A percentile compares a stretch with the other conserved stretches of the same genome.
These are phyloP conservation scores for Fusarium torreyae DNA, from an alignment of 2,329 filamentous ascomycete genomes.

Conservation along the genomic window DNA sequence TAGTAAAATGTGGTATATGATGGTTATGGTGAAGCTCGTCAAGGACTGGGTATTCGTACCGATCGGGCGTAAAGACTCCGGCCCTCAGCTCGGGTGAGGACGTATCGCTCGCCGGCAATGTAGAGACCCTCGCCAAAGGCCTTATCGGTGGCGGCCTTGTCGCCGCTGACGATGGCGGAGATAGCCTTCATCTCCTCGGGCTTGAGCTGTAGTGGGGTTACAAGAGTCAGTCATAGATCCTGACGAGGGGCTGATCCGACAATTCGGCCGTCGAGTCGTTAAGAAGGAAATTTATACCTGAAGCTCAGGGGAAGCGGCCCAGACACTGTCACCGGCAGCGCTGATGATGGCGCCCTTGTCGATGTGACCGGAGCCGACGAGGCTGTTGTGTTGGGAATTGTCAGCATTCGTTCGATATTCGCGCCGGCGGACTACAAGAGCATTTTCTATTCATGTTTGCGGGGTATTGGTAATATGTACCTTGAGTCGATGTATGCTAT, in stretches of 20 bases:
- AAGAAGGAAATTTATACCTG: conserved; percentile 68
- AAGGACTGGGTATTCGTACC: conserved; percentile 65
- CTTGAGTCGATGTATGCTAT: conserved; percentile 68
- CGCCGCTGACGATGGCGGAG: conserved; percentile 65
- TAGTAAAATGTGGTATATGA: conserved; percentile 6
- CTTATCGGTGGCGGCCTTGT: conserved; percentile 69
- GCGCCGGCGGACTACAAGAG: conserved; percentile 7
- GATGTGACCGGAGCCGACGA: conserved; percentile 83
- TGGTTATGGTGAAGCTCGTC: background rate
- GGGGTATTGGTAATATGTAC: conserved; percentile 53
- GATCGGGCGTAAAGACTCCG: conserved; percentile 88
- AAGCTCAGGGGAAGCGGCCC: conserved; percentile 81
- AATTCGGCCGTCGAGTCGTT: conserved; percentile 12
- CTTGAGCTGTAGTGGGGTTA: conserved; percentile 50
- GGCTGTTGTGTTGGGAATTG: conserved; percentile 65
- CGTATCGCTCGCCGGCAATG: conserved; percentile 82
- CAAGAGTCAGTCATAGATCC: conserved; percentile 23
- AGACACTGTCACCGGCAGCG: conserved; percentile 82
- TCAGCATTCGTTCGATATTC: conserved; percentile 44
- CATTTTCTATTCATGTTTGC: conserved; percentile 3
- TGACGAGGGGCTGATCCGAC: conserved; percentile 10
- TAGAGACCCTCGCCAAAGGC: conserved; percentile 81
- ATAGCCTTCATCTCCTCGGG: conserved; percentile 73
- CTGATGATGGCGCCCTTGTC: conserved; percentile 91
- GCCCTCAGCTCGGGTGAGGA: conserved; percentile 82